Evolutionary conservation across 176 grass and related monocot species (phyloP), one percentile per base, ranked within the genome.

Genomic region (Raddia guianensis): DNA sequence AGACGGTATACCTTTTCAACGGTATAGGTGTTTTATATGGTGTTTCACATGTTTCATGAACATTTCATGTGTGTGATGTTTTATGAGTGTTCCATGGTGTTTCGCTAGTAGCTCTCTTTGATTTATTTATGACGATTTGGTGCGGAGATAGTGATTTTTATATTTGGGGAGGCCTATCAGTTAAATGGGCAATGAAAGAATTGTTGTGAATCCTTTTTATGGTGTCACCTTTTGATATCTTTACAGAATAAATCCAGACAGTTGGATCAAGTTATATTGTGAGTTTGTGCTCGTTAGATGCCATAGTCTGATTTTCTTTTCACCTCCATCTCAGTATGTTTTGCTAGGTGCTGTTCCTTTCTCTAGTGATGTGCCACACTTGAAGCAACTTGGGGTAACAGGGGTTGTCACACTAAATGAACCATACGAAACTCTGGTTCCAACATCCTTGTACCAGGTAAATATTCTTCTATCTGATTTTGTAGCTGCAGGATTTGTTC

Each of bases 321-420:
- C 15, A 11, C 4, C 20, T 86, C 37, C 47, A 50, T 85, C 67
- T 67, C 67, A 95, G 90, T 88, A 85, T 81, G 59, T 95, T 83
- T 82, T 95, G 63, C 82, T 95, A 51, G 93, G 93, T 70, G 93
- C 93, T 54, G 90, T 95, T 68, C 93, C 93, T 0, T 95, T 95
- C 80, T 85, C 90, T 11, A 95, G 80, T 18, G 90, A 95, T 83
- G 90, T 95, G 44, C 93, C 85, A 0, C 84, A 70, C 34, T 58
- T 95, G 37, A 80, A 76, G 70, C 78, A 73, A 83, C 90, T 92
- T 80, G 93, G 90, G 53, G 93, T 95, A 40, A 77, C 65, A 37
- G 90, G 87, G 48, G 90, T 95, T 12, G 87, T 95, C 53, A 95
- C 93, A 6, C 79, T 95, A 9, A 95, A 95, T 43, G 93, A 95